Base-by-base conservation (phyloP, 352 stramenopile genomes). In the Pythium chondricola region DNA sequence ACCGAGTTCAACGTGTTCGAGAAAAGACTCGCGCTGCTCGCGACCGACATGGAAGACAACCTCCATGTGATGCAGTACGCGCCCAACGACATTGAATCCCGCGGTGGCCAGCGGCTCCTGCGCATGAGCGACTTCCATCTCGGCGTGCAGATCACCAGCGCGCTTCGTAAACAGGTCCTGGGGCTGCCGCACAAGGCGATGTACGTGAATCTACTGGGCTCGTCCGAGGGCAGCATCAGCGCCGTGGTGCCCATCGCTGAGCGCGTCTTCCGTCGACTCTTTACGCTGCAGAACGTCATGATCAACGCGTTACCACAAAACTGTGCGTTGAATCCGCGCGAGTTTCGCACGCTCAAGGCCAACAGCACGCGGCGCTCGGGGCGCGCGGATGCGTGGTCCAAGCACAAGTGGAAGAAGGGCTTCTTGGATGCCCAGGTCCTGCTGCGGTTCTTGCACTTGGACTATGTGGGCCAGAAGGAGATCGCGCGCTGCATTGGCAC, bases 261-360 rank as follows among this genome's bases (percentile, higher is more conserved):
- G 53, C 75, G 79, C 18, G 69, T 87, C 1, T 95, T 94, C 48
- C 85, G 85, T 2, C 83, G 83, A 9, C 63, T 95, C 8, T 92
- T 93, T 48, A 93, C 85, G 24, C 56, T 95, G 16, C 85, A 95
- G 53, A 93, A 86, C 42, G 83, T 93, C 32, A 93, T 95, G 83
- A 79, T 93, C 52, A 93, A 89, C 61, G 89, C 83, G 41, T 56
- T 93, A 31, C 83, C 76, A 31, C 83, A 94, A 35, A 92, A 92
- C 48, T 85, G 75, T 27, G 83, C 82, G 31, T 35, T 95, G 38
- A 95, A 95, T 45, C 84, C 84, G 25, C 78, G 84, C 16, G 82
- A 92, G 37, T 95, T 93, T 55, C 82, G 84, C 8, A 74, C 71
- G 50, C 58, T 91, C 43, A 85, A 88, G 63, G 61, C 74, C 13